Base-by-base conservation (phyloP, 176 grass and related monocot genomes). In the Triticum urartu region DNA sequence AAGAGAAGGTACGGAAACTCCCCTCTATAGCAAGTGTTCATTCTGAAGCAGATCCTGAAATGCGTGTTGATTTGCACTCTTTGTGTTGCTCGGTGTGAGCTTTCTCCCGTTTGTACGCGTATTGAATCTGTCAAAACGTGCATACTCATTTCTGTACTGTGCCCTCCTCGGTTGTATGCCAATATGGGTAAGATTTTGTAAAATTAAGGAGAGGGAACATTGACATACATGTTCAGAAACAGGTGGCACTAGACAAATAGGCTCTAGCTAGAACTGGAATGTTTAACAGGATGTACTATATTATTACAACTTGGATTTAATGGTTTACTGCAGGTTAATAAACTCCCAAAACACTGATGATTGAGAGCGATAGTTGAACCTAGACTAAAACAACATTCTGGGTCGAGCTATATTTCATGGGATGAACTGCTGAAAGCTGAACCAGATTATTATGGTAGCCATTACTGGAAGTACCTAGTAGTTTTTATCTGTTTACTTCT, bases 401-500 rank as follows among this genome's bases (percentile, higher is more conserved):
- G 34, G 58, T 90, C 13, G 6, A 72, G 35, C 65, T 87, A 84
- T 87, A 91, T 91, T 91, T 91, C 89, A 87, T 91, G 85, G 50
- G 70, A 77, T 65, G 5, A 12, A 6, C 54, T 21, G 34, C 34
- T 75, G 71, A 84, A 80, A 76, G 61, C 26, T 73, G 20, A 59
- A 64, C 72, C 10, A 48, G 13, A 43, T 22, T 70, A 34, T 71
- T 79, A 52, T 88, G 42, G 34, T 65, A 30, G 2, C 68, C 67
- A 79, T 80, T 79, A 59, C 7, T 90, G 34, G 26, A 22, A 56
- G 75, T 84, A 9, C 54, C 54, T 59, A 59, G 54, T 59, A 21
- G 6, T 59, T 21, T 54, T 59, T 59, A 59, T 9, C 18, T 59
- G 17, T 7, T 59, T 9, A 21, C 54, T 59, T 59, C 54, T 21